Percentiles rank a stretch among this genome's conserved stretches.
Evolutionary conservation across 306 rosid genomes (phyloP).

Genomic region (Malus domestica): ASM211411v1 NC_041805.1:8451501-8452000

Average conservation of each 20-base stretch:
- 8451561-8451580: conserved; percentile 48
- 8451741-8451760: conserved; percentile 88
- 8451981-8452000: conserved; percentile 5
- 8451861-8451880: conserved; percentile 73
- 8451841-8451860: conserved; percentile 33
- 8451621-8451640: conserved; percentile 88
- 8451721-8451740: conserved; percentile 37
- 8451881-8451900: conserved; percentile 50
- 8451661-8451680: conserved; percentile 67
- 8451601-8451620: conserved; percentile 86
- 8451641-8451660: conserved; percentile 70
- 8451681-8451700: conserved; percentile 85
- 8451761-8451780: conserved; percentile 74
- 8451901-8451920: conserved; percentile 73
- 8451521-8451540: conserved; percentile 83
- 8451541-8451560: conserved; percentile 21
- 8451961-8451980: background rate
- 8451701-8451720: conserved; percentile 52
- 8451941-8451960: conserved; percentile 13
- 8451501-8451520: conserved; percentile 96
- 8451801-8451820: conserved; percentile 60
- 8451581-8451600: conserved; percentile 36
- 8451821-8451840: conserved; percentile 42
- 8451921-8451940: conserved; percentile 26
- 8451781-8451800: conserved; percentile 76